Base-by-base conservation (phyloP, 2,329 filamentous ascomycete genomes). In the Davidsoniella virescens region DNA sequence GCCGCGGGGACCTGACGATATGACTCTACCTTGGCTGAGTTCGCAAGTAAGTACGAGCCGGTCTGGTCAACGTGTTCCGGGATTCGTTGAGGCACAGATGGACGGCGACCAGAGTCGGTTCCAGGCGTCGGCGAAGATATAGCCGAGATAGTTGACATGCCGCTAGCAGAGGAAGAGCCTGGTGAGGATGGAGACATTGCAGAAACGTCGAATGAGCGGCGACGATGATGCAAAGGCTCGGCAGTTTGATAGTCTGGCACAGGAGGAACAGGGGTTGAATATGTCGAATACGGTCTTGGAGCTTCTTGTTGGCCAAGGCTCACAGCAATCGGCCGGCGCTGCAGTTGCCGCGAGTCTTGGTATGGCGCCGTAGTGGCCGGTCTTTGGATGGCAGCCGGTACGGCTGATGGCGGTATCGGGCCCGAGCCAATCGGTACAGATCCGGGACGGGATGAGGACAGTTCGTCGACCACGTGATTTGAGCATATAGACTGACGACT, bases 171-270 rank as follows among this genome's bases (percentile, higher is more conserved):
- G 8, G 16, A 36, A 6, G 37, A 36, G 2, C 37, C 39, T 17
- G 25, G 25, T 2, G 38, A 33, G 4, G 25, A 23, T 6, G 47
- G 9, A 7, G 47, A 49, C 6, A 43, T 17, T 7, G 47, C 38
- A 10, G 25, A 49, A n/a, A 49, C 47, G 18, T 14, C 39, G n/a
- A 39, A 49, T 18, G 38, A 42, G n/a, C 23, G 38, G 14, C 47
- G 47, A 12, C 16, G 47, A 20, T 43, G 14, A 20, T 49, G 20
- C 23, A 33, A 33, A 33, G 29, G 29, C 29, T 33, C 7, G 29
- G 12, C 29, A 33, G 8, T 12, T 33, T 33, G 29, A 33, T 12
- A 33, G 29, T 33, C 29, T 2, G 29, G 5, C 12, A 33, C 29
- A 33, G 29, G 12, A 33, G 29, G 29, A 33, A 8, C 29, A 33